Evolutionary conservation across 179 eudicot species (phyloP).

Genomic region (Vitellaria paradoxa): DNA sequence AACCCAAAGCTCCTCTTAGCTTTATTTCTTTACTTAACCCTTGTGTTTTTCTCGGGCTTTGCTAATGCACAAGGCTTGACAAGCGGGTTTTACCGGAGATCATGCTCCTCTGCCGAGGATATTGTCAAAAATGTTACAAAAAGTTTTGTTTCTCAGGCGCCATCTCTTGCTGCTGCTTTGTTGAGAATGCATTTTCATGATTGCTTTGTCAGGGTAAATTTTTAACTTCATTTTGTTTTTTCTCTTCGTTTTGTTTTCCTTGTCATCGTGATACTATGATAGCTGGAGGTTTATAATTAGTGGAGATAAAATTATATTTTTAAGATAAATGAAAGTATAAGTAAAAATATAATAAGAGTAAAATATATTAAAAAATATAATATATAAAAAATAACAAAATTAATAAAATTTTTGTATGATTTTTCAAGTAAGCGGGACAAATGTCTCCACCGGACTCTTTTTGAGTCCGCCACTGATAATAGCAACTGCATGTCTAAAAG

Average conservation of each 20-base stretch:
- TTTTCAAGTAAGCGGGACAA: too few relatives aligned
- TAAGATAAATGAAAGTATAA: too few relatives aligned
- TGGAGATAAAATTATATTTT: too few relatives aligned
- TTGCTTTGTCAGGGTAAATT: slow-evolving; percentile 21
- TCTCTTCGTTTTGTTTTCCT: too few relatives aligned
- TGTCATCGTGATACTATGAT: background rate
- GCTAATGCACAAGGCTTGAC: slow-evolving; percentile 30
- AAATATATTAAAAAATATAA: too few relatives aligned
- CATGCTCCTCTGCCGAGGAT: slow-evolving; percentile 37
- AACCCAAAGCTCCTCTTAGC: slow-evolving; percentile 12
- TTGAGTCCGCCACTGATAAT: too few relatives aligned
- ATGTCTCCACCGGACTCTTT: too few relatives aligned
- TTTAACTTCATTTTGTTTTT: background rate
- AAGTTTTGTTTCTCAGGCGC: slow-evolving; percentile 25
- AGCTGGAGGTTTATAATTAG: too few relatives aligned
- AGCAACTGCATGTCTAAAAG: too few relatives aligned
- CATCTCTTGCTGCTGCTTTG: slow-evolving; percentile 31
- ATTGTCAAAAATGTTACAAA: slow-evolving; percentile 24
- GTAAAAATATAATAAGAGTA: too few relatives aligned
- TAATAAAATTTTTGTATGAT: too few relatives aligned
- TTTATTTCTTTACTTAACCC: slow-evolving; percentile 6
- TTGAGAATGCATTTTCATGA: slow-evolving; percentile 24
- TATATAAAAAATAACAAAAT: too few relatives aligned
- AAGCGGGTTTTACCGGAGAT: slow-evolving; percentile 24
- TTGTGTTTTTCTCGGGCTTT: background rate